Conservation (phyloP, 441 rosid genomes). For the Gossypium armourianum region DNA sequence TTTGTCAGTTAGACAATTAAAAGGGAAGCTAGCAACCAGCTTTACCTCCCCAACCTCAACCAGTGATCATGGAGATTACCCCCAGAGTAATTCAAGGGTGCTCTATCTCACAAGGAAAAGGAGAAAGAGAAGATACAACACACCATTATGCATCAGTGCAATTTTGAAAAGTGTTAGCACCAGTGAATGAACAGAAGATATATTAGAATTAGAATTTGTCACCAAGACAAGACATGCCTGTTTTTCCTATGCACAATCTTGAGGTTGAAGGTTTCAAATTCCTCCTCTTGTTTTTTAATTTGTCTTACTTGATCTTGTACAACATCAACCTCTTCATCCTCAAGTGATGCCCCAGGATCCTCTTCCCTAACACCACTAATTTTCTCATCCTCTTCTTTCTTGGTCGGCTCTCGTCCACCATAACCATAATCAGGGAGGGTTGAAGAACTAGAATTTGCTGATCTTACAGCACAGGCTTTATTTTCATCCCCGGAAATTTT, state of each 20-base stretch:
- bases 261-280: slow-evolving; percentile 89
- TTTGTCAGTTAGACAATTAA: background rate
- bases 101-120: background rate
- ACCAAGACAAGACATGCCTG: slow-evolving; percentile 42
- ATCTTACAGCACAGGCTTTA: slow-evolving; percentile 40
- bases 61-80: background rate
- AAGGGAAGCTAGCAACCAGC: background rate
- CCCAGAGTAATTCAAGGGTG: background rate
- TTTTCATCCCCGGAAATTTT: slow-evolving; percentile 58
- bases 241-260: slow-evolving; percentile 92
- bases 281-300: slow-evolving; percentile 87
- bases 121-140: background rate
- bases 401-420: slow-evolving; percentile 35
- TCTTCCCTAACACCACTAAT: slow-evolving; percentile 41
- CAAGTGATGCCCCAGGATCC: slow-evolving; percentile 50
- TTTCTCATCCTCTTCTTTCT: slow-evolving; percentile 53
- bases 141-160: background rate
- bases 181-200: slow-evolving; percentile 14
- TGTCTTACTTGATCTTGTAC: slow-evolving; percentile 95
- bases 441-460: slow-evolving; percentile 56
- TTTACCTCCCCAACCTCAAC: slow-evolving; percentile 4
- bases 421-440: slow-evolving; percentile 50
- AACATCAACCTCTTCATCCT: slow-evolving; percentile 88
- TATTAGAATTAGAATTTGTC: slow-evolving; percentile 4
- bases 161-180: background rate